A percentile compares a stretch with the other conserved stretches of the same genome.
Conservation (phyloP, 1,139 yeast species). For the Zygosaccharomyces sapae region DNA sequence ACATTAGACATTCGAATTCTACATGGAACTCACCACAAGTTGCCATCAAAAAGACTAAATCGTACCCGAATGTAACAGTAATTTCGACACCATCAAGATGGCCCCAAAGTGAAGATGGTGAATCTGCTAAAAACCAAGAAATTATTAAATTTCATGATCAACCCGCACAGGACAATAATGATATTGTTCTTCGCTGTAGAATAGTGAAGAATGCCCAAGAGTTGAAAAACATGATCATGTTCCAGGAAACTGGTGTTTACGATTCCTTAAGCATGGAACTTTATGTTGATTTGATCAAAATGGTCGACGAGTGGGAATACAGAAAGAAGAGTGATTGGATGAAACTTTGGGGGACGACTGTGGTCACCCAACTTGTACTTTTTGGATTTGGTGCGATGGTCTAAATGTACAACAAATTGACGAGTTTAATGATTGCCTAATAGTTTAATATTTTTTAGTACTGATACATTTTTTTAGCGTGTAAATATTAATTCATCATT, state of each 20-base stretch:
- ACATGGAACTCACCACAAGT: conserved; percentile 33
- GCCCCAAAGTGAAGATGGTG: conserved; percentile 21
- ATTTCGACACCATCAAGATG: conserved; percentile 23
- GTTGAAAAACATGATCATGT: conserved; percentile 44
- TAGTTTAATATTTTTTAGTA: not conserved
- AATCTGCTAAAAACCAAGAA: conserved; percentile 18
- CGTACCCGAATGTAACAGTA: conserved; percentile 33
- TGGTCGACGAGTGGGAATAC: conserved; percentile 46
- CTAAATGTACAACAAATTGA: conserved; percentile 23
- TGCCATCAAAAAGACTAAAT: conserved; percentile 30
- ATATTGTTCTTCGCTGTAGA: conserved; percentile 41
- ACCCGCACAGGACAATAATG: conserved; percentile 42
- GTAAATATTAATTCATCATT: not conserved
- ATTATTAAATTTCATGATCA: conserved; percentile 35
- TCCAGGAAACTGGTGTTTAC: conserved; percentile 49
- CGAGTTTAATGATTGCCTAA: not conserved
- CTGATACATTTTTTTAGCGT: not conserved
- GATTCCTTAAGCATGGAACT: conserved; percentile 56
- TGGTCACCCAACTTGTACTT: conserved; percentile 55
- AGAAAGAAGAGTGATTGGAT: conserved; percentile 48
- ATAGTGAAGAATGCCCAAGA: conserved; percentile 57
- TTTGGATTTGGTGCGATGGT: conserved; percentile 60
- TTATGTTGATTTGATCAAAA: conserved; percentile 52
- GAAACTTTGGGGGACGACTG: conserved; percentile 54
- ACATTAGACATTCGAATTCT: conserved; percentile 20